phyloP scores from a whole-genome alignment of 139 green algal genomes.

The Coelastrella sp. region DNA sequence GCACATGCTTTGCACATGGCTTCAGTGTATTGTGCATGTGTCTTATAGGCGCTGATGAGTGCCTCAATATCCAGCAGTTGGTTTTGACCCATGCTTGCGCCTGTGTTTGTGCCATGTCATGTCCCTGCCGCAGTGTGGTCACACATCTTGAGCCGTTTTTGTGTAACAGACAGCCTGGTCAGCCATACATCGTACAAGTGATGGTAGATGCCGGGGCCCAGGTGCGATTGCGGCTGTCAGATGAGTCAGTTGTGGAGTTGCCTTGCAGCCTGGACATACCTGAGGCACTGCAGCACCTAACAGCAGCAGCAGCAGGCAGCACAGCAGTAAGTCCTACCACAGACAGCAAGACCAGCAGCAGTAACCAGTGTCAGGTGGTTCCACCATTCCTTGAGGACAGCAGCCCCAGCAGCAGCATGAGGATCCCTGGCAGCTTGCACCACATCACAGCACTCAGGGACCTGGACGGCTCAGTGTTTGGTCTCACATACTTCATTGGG shows the following conservation, averaged over 20 bases:
- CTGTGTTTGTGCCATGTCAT: not conserved
- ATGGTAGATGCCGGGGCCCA: not conserved
- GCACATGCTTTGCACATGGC: no score
- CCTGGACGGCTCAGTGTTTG: not conserved
- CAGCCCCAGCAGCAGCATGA: not conserved
- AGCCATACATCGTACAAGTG: not conserved
- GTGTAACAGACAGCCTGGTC: not conserved
- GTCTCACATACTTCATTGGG: not conserved
- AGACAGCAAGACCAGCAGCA: not conserved
- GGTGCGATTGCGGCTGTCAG: not conserved
- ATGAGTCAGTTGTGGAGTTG: not conserved
- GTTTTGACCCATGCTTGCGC: no score
- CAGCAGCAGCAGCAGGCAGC: not conserved
- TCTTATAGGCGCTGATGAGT: no score
- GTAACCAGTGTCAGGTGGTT: not conserved
- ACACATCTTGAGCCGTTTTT: not conserved
- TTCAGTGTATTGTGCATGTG: no score
- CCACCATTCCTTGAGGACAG: not conserved
- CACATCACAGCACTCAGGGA: not conserved
- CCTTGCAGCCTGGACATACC: conserved; percentile 7
- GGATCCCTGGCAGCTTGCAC: not conserved
- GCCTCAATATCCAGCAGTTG: no score
- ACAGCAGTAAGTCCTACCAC: not conserved
- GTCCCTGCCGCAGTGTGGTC: not conserved
- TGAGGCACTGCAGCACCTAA: not conserved